Base-by-base conservation (phyloP, 345 rosid species). In the Lenwebbia sp. region DNA sequence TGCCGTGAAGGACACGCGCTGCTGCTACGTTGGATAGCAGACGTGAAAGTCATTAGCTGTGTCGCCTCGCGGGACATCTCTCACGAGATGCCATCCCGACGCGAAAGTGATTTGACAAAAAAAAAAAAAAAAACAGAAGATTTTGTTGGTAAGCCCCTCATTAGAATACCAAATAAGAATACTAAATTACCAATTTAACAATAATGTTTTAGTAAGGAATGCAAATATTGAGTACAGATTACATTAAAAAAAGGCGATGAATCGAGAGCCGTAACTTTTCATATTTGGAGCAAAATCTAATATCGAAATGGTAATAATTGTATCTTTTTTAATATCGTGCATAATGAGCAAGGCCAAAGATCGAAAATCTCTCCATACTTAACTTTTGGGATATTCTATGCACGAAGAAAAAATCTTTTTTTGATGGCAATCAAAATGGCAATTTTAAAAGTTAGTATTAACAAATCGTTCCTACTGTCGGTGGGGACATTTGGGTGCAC, bases 271-370 rank as follows among this genome's bases (percentile, higher is more conserved):
- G 0, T 30, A 15, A 70, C 4, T 19, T 33, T 70, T 70, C 25
- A 9, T 41, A 21, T 19, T 19, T 21, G 47, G 7, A 37, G 47
- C 14, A 19, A 37, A 70, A 70, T 70, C 26, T 10, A 2, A 19
- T 37, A 19, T 70, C 10, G 6, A 33, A 30, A 12, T 1, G 14
- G 52, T 11, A 50, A 50, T 50, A 50, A 50, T 50, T 50, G 52
- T 50, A 3, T 50, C 11, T 54, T 23, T 54, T 53, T 52, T 17
- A 17, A 53, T 17, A 53, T 15, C 22, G 22, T 6, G 21, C 6
- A 6, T 53, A 2, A 53, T 17, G 21, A 53, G 21, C 2, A 0
- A 0, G 7, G 8, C 4, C 4, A 19, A n/a, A n/a, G 28, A 60
- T 28, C 10, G 10, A n/a, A 60, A n/a, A 60, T 0, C 26, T 33